Evolutionary conservation across 805 yeast genomes (phyloP).

Genomic region (Suhomyces emberorum): DNA sequence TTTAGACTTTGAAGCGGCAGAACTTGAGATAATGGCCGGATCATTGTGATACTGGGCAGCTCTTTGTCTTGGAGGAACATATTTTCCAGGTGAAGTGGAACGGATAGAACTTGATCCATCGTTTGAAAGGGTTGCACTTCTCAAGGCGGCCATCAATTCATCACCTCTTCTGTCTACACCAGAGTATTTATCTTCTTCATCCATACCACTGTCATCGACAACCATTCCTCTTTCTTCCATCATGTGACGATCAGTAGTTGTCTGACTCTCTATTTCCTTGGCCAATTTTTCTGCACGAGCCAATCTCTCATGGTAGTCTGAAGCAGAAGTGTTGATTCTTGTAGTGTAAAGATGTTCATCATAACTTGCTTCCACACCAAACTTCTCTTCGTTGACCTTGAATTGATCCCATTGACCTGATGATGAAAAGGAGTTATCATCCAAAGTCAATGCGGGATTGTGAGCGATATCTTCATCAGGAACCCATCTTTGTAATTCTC

Average conservation of each 20-base stretch:
- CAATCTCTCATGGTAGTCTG: slow-evolving; percentile 64
- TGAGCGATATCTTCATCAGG: slow-evolving; percentile 55
- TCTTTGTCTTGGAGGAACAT: slow-evolving; percentile 57
- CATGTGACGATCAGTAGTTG: slow-evolving; percentile 69
- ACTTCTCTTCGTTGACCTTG: slow-evolving; percentile 81
- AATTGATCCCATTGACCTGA: slow-evolving; percentile 83
- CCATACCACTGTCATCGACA: slow-evolving; percentile 81
- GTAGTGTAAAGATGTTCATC: slow-evolving; percentile 91
- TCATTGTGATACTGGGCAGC: slow-evolving; percentile 53
- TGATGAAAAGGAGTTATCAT: slow-evolving; percentile 23
- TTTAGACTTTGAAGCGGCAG: slow-evolving; percentile 28
- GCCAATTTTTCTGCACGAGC: slow-evolving; percentile 77
- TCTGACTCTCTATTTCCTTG: slow-evolving; percentile 71
- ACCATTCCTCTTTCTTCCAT: slow-evolving; percentile 87
- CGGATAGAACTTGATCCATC: slow-evolving; percentile 9
- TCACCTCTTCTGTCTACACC: slow-evolving; percentile 74
- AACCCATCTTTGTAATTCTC: slow-evolving; percentile 81
- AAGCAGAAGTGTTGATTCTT: slow-evolving; percentile 61
- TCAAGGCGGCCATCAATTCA: slow-evolving; percentile 47
- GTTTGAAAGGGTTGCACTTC: slow-evolving; percentile 24
- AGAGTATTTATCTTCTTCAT: slow-evolving; percentile 94
- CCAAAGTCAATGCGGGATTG: slow-evolving; percentile 33
- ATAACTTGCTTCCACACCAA: slow-evolving; percentile 80
- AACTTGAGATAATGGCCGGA: slow-evolving; percentile 63
- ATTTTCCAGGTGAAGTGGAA: slow-evolving; percentile 34